Base-by-base conservation (phyloP, 2,329 filamentous ascomycete genomes). In the Fusarium marasasianum region DNA sequence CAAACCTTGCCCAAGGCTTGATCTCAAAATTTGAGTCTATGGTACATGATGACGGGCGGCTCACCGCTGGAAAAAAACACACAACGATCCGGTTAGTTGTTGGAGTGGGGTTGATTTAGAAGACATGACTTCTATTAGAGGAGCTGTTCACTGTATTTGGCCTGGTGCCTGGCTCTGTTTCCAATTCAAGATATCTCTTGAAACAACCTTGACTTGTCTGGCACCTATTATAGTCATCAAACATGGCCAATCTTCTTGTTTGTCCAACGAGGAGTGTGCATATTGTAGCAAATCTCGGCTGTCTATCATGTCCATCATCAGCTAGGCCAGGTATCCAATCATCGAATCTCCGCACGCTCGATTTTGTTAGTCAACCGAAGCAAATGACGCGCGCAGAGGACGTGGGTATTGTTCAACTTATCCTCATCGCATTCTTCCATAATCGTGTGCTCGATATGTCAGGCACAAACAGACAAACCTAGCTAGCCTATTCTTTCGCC, bases 1-100 rank as follows among this genome's bases (percentile, higher is more conserved):
- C 14, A 56, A 29, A 53, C 37, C 29, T 69, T 63, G 18, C 44
- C 10, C 24, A 41, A 45, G 51, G 29, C 40, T 53, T 20, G 14
- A 37, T 35, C 26, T 38, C 33, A 33, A 51, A 38, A 53, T 40
- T 51, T 44, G 37, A 40, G 55, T 18, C 37, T 53, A 51, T 51
- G 40, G 29, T 64, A 58, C 40, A 31, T 37, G 45, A 38, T 37
- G 45, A 38, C 31, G 35, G 58, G 41, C 54, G 38, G 35, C 66
- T 78, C 76, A 78, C 76, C 76, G 76, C 76, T 75, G 63, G n/a
- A 31, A 31, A 35, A 33, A 35, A 51, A 29, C 24, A 55, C 63
- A 53, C 61, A 53, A 63, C n/a, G 57, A 57, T 71, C 40, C 48
- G 71, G 44, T 61, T 35, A 58, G 45, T 33, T 29, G 35, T 48